Conservation (phyloP, 495 filamentous ascomycete genomes). For the Articulospora tetracladia region DNA sequence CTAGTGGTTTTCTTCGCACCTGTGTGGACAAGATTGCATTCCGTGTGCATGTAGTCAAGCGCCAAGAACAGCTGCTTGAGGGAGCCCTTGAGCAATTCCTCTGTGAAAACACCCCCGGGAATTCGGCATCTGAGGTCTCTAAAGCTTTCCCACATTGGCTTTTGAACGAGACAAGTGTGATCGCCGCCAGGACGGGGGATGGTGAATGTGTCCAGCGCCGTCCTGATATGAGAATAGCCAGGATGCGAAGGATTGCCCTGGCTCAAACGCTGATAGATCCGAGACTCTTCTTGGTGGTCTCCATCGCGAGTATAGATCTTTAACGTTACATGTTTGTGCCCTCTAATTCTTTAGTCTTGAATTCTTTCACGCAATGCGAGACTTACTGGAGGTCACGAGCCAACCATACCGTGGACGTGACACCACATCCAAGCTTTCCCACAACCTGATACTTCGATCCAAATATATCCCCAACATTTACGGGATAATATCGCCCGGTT, state of each 20-base stretch:
- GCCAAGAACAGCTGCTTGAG: conserved; percentile 27
- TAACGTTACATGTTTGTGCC: conserved; percentile 5
- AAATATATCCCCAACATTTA: conserved; percentile 44
- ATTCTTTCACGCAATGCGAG: neutral
- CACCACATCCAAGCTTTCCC: conserved; percentile 50
- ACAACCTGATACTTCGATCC: conserved; percentile 43
- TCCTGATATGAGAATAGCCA: conserved; percentile 25
- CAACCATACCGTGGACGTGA: conserved; percentile 50
- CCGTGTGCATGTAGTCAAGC: conserved; percentile 30
- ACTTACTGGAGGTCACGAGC: conserved; percentile 43
- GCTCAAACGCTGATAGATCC: conserved; percentile 5
- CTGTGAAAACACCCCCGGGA: conserved; percentile 18
- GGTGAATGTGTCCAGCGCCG: conserved; percentile 30
- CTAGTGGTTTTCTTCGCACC: conserved; percentile 1
- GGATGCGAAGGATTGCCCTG: conserved; percentile 18
- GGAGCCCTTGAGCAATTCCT: conserved; percentile 24
- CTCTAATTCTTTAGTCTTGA: conserved; percentile 3
- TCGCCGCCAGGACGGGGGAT: conserved; percentile 15
- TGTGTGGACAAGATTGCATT: conserved; percentile 27
- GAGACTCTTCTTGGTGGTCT: neutral
- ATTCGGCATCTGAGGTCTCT: neutral
- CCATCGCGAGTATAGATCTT: conserved; percentile 22
- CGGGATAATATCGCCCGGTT: conserved; percentile 40
- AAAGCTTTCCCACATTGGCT: conserved; percentile 15
- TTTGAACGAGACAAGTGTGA: conserved; percentile 15